These are phyloP conservation scores for Dalbergia oliveri DNA, from an alignment of 306 rosid species.

Conservation along the genomic window DNA sequence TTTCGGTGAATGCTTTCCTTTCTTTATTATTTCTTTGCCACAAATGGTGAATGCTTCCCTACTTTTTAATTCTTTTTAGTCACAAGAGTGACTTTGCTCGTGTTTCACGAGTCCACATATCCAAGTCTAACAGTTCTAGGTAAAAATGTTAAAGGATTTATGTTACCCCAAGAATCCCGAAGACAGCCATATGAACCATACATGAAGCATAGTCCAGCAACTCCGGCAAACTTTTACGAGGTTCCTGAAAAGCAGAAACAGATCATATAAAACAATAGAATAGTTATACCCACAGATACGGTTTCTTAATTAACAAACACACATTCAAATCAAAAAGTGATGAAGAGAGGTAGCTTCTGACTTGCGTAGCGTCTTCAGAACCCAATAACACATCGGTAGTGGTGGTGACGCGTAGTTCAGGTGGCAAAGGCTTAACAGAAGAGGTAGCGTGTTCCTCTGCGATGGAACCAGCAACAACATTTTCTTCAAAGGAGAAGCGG, in stretches of 20 bases:
- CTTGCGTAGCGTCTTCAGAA: constrained; percentile 58
- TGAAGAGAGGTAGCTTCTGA: constrained; percentile 48
- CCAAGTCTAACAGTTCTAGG: not conserved
- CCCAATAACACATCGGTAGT: constrained; percentile 45
- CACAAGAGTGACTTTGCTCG: too few relatives aligned
- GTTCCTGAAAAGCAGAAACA: constrained; percentile 44
- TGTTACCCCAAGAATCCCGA: constrained; percentile 65
- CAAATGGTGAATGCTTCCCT: too few relatives aligned
- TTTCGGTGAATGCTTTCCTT: too few relatives aligned
- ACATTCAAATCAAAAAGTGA: not conserved
- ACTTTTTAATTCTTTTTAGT: too few relatives aligned
- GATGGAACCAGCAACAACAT: constrained; percentile 47
- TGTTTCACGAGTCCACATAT: too few relatives aligned
- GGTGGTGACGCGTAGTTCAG: constrained; percentile 35
- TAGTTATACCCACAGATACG: too few relatives aligned
- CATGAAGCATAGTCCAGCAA: constrained; percentile 54
- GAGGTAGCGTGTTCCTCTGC: constrained; percentile 46
- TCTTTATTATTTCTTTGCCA: too few relatives aligned
- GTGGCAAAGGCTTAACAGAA: constrained; percentile 54
- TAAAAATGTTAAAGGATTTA: constrained; percentile 11
- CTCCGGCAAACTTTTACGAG: constrained; percentile 43
- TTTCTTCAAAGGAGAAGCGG: constrained; percentile 52
- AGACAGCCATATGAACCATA: constrained; percentile 54
- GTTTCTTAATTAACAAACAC: too few relatives aligned
- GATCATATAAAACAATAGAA: too few relatives aligned